Conservation (phyloP, 2,329 filamentous ascomycete species). For the Diaporthe vexans region DNA sequence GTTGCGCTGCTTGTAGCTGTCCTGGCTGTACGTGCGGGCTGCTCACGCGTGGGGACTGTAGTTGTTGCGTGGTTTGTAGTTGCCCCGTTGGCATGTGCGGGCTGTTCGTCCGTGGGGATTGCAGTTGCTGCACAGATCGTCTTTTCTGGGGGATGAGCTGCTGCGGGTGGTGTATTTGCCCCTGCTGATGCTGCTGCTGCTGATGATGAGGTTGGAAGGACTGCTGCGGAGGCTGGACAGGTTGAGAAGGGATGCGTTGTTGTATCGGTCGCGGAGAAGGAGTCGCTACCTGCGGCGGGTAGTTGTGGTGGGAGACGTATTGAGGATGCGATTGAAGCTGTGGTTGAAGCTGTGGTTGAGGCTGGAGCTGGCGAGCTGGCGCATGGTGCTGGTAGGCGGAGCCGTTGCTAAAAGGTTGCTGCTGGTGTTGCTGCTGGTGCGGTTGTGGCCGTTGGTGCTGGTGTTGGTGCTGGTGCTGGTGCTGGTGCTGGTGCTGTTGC, state of each 20-base stretch:
- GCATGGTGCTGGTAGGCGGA: conserved; percentile 44
- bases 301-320: conserved; percentile 49
- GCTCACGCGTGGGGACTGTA: conserved; percentile 1
- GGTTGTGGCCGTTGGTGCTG: conserved; percentile 32
- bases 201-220: conserved; percentile 41
- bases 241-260: conserved; percentile 44
- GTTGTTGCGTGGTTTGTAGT: not conserved
- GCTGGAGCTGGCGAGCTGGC: conserved; percentile 16
- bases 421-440: conserved; percentile 43
- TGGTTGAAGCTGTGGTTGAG: conserved; percentile 40
- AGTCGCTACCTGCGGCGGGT: conserved; percentile 51
- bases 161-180: conserved; percentile 47
- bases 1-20: not conserved
- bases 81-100: conserved; percentile 23
- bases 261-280: conserved; percentile 40
- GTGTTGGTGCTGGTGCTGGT: conserved; percentile 42
- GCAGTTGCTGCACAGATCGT: conserved; percentile 24
- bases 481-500: conserved; percentile 44
- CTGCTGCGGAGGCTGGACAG: conserved; percentile 9
- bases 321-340: conserved; percentile 20
- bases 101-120: conserved; percentile 11
- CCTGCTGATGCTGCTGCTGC: conserved; percentile 43
- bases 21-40: conserved; percentile 4
- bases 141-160: conserved; percentile 28
- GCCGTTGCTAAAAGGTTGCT: conserved; percentile 44